Evolutionary conservation across 495 filamentous ascomycete genomes (phyloP).

Genomic region (Umbilicaria muhlenbergii): DNA sequence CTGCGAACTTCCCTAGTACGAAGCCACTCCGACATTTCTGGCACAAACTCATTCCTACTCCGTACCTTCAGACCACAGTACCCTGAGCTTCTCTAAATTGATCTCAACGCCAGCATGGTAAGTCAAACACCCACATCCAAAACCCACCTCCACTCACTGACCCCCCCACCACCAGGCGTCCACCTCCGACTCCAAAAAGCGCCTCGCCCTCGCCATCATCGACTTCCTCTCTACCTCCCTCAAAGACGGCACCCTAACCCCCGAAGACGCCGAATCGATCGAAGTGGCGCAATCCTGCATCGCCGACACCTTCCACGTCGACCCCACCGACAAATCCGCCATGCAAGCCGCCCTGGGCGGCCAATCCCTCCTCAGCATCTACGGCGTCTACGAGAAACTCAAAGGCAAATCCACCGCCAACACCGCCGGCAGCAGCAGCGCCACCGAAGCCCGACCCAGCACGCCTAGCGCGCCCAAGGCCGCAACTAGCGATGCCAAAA

Average conservation of each 20-base stretch:
- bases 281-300: conserved; percentile 91
- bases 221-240: conserved; percentile 79
- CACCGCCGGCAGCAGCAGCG: conserved; percentile 13
- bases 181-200: conserved; percentile 69
- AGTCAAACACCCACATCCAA: too few relatives aligned
- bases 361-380: conserved; percentile 79
- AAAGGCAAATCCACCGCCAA: conserved; percentile 39
- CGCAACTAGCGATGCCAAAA: conserved; percentile 6
- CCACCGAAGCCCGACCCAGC: conserved; percentile 13
- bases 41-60: too few relatives aligned
- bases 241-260: conserved; percentile 71
- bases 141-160: background rate
- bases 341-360: conserved; percentile 61
- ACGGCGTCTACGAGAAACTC: conserved; percentile 89
- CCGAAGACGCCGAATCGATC: conserved; percentile 80
- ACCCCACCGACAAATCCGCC: conserved; percentile 59
- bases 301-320: conserved; percentile 83
- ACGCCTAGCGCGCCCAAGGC: conserved; percentile 13
- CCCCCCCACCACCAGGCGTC: conserved; percentile 11
- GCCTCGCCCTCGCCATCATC: conserved; percentile 90
- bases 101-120: too few relatives aligned
- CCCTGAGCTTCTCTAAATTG: too few relatives aligned
- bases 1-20: too few relatives aligned
- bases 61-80: too few relatives aligned
- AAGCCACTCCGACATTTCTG: too few relatives aligned